Conservation (phyloP, 495 filamentous ascomycete species). For the Mycothermus thermophilus region DNA sequence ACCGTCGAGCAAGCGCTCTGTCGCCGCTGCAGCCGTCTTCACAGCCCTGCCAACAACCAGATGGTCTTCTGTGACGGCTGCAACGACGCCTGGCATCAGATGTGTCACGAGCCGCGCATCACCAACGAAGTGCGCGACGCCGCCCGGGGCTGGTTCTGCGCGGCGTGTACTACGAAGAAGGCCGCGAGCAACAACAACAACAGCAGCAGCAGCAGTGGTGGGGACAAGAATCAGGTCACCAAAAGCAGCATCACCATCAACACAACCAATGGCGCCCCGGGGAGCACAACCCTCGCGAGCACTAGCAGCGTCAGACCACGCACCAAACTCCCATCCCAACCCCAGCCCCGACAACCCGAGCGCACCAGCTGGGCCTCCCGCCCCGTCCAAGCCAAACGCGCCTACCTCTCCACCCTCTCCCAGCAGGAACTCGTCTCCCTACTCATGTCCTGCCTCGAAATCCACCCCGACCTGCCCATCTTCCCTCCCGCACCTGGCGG, state of each 20-base stretch:
- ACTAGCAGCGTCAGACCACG: conserved; percentile 4
- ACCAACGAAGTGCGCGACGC: conserved; percentile 50
- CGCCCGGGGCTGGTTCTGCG: conserved; percentile 62
- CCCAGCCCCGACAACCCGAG: not conserved
- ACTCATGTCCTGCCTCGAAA: conserved; percentile 16
- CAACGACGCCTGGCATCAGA: conserved; percentile 79
- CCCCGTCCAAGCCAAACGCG: conserved; percentile 22
- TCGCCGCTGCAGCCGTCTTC: conserved; percentile 62
- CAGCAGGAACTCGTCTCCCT: conserved; percentile 22
- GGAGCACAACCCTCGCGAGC: not conserved
- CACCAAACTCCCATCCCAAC: too few species aligned
- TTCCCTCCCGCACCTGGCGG: conserved; percentile 19
- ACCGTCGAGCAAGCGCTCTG: conserved; percentile 46
- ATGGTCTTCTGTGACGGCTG: conserved; percentile 95
- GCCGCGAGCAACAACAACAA: not conserved
- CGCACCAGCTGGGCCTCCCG: conserved; percentile 32
- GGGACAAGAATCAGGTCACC: conserved; percentile 20
- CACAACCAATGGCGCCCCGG: not conserved
- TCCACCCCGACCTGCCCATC: conserved; percentile 31
- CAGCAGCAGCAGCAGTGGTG: conserved; percentile 20
- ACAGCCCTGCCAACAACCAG: conserved; percentile 61
- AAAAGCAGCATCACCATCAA: not conserved
- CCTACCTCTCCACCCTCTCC: conserved; percentile 25
- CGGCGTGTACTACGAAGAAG: conserved; percentile 43
- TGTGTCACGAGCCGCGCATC: conserved; percentile 78